These are phyloP conservation scores for Botrytis aclada DNA, from an alignment of 2,329 filamentous ascomycete species.

Conservation along the genomic window DNA sequence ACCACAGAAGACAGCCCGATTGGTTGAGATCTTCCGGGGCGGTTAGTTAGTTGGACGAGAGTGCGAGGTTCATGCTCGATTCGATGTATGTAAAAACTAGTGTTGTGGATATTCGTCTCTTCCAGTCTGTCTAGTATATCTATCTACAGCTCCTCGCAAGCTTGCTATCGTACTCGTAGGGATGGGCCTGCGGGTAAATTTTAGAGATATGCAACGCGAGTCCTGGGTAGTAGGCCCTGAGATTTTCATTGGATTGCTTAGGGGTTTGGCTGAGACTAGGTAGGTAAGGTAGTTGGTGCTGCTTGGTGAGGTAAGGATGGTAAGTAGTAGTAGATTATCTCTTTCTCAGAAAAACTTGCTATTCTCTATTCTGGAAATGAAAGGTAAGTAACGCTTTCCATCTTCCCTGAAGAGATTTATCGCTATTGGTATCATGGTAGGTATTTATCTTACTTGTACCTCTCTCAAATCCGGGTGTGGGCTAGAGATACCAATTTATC, in stretches of 20 bases:
- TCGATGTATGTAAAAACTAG: not conserved
- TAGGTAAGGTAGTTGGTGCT: not conserved
- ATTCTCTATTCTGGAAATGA: too few species aligned
- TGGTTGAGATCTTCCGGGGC: not conserved
- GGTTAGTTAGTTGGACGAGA: not conserved
- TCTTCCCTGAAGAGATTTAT: not conserved
- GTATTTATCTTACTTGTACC: not conserved
- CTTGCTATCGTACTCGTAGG: not conserved
- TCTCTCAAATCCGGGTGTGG: not conserved
- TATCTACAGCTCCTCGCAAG: not conserved
- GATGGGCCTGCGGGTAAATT: not conserved
- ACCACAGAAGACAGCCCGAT: not conserved
- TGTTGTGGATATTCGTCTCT: not conserved
- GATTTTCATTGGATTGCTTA: not conserved
- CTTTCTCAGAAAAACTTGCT: not conserved
- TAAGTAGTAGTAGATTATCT: not conserved
- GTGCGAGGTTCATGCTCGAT: not conserved
- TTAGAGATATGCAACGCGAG: not conserved
- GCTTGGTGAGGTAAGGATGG: not conserved
- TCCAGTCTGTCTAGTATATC: not conserved
- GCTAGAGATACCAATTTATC: not conserved
- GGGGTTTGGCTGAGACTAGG: not conserved
- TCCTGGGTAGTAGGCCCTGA: rapidly evolving
- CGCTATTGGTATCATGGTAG: not conserved
- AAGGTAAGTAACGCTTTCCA: not conserved